phyloP scores from a whole-genome alignment of 768 basidiomycete species.

The Russula compacta region DNA sequence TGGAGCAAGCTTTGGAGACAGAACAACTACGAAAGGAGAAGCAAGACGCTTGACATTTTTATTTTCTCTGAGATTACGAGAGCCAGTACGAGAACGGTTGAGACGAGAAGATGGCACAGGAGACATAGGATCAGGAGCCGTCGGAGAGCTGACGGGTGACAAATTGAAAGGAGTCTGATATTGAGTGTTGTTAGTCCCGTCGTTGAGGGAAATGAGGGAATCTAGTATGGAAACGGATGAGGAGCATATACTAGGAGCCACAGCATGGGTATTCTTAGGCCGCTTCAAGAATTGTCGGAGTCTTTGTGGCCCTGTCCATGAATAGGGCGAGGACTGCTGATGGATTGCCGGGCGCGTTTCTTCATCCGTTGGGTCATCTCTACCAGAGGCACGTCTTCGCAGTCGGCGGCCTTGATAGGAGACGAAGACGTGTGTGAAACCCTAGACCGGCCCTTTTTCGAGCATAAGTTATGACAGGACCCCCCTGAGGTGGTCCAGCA shows the following conservation, averaged over 20 bases:
- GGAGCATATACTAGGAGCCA: not conserved
- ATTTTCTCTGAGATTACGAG: constrained; percentile 36
- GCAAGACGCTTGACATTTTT: constrained; percentile 24
- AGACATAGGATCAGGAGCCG: constrained; percentile 32
- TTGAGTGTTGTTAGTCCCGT: constrained; percentile 20
- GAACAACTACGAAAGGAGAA: constrained; percentile 42
- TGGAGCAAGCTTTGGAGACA: constrained; percentile 32
- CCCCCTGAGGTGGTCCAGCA: not conserved
- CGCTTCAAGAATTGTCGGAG: constrained; percentile 28
- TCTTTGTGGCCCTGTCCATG: not conserved
- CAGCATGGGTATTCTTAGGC: constrained; percentile 24
- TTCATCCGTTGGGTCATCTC: constrained; percentile 40
- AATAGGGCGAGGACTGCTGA: constrained; percentile 20
- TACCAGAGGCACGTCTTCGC: constrained; percentile 29
- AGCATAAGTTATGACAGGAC: constrained; percentile 12
- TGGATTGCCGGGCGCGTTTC: constrained; percentile 37
- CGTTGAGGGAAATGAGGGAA: constrained; percentile 13
- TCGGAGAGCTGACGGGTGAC: constrained; percentile 19
- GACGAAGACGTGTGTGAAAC: constrained; percentile 20
- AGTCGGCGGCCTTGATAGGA: constrained; percentile 22
- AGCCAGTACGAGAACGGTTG: constrained; percentile 32
- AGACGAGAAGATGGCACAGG: constrained; percentile 34
- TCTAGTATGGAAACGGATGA: constrained; percentile 4
- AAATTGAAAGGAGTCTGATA: constrained; percentile 19
- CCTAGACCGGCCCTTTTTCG: constrained; percentile 4